Percentiles rank a stretch among this genome's conserved stretches.
phyloP scores from a whole-genome alignment of 202 grass and related monocot genomes.

The Eragrostis tef region DNA sequence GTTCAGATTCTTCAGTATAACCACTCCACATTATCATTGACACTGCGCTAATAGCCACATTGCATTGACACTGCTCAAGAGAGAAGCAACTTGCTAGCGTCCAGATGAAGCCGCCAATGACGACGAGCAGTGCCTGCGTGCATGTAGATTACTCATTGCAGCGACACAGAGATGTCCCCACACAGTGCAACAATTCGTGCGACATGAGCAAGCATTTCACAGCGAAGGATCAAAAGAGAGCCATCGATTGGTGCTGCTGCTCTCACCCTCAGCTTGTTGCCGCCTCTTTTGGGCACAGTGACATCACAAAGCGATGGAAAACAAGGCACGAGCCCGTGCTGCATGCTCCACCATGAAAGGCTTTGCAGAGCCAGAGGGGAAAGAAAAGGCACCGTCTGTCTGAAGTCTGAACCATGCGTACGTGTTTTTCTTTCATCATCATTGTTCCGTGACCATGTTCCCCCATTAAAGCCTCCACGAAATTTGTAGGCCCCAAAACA shows the following conservation, averaged over 20 bases:
- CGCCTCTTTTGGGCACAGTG: conserved; percentile 30
- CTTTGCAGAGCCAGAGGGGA: background rate
- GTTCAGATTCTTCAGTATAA: background rate
- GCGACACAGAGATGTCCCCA: conserved; percentile 10
- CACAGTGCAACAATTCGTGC: conserved; percentile 38
- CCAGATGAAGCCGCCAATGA: background rate
- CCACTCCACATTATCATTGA: background rate
- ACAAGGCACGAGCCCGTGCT: background rate
- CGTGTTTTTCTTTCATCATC: background rate
- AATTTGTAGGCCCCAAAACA: background rate
- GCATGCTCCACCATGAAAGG: background rate
- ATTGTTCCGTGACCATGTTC: background rate
- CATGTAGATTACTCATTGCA: conserved; percentile 24
- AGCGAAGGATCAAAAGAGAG: conserved; percentile 19
- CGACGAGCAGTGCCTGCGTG: background rate
- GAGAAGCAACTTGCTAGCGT: background rate
- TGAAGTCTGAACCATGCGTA: conserved; percentile 32
- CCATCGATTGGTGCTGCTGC: conserved; percentile 36
- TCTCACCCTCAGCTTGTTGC: conserved; percentile 7
- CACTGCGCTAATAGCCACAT: background rate
- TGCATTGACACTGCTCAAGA: background rate
- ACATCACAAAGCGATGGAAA: conserved; percentile 40
- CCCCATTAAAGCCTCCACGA: background rate
- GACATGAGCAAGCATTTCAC: conserved; percentile 6
- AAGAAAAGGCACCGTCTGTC: background rate